Evolutionary conservation across 73 alveolate species (phyloP), one percentile per base, ranked within the genome.

Genomic region (Halteria grandinella): DNA sequence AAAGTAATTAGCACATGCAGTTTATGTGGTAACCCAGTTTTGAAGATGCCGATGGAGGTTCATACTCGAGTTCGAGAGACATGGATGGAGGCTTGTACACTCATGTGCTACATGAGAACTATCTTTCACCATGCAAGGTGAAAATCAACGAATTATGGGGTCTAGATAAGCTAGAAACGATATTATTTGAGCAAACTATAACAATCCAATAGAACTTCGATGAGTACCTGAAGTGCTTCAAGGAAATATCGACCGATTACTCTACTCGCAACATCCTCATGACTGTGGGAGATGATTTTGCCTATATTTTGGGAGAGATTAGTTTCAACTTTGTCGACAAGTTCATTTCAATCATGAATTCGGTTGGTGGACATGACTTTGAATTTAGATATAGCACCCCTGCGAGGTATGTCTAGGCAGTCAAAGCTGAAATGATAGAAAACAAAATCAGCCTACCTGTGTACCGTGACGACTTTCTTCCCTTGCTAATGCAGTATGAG

Each of bases 11-110:
- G 3, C 41, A 55, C 37, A 20, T 72, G 50, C 87, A 71, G 40
- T 82, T 82, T 58, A 17, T 62, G 31, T 77, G 83, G 76, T 24
- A 82, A 17, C 78, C 78, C 5, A 7, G n/a, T 1, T 62, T 39
- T 62, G 34, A 62, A 20, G 52, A 36, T 5, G 48, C 62, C 15
- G 20, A 5, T 5, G 74, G 54, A 34, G 36, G 36, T 12, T 11
- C 43, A 57, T 51, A 15, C 14, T 33, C 21, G 2, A 29, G 55
- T 8, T 57, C 51, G n/a, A n/a, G n/a, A n/a, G n/a, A n/a, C n/a
- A n/a, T n/a, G 1, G 3, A 32, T 1, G 43, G 43, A n/a, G 59
- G 59, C 8, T 5, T 60, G 18, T 36, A 24, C 17, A 60, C 59
- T 1, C 49, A 34, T 37, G 59, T 36, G 3, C 8, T 37, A 3